Conservation (phyloP, 371 early-diverging fungal genomes). For the Apophysomyces trapeziformis region DNA sequence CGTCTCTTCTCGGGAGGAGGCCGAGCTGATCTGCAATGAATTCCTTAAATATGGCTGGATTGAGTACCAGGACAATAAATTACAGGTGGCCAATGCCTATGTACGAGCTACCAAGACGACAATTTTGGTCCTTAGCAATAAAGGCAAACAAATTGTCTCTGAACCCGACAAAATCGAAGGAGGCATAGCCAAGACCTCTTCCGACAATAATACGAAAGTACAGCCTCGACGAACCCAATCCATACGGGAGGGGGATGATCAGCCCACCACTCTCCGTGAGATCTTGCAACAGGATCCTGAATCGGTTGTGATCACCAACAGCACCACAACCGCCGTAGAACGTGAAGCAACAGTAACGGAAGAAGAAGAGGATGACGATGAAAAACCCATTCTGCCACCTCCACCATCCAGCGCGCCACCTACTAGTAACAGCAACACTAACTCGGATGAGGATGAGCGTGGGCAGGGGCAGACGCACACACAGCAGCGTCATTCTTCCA, state of each 20-base stretch:
- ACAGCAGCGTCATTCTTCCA: too few species aligned
- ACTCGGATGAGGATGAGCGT: neutral
- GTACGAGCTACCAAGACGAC: constrained; percentile 20
- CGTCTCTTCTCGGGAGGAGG: constrained; percentile 65
- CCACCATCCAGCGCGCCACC: neutral
- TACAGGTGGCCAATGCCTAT: constrained; percentile 12
- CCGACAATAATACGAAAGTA: neutral
- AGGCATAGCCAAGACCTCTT: neutral
- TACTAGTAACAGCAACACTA: neutral
- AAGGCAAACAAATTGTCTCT: constrained; percentile 30
- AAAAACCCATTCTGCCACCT: neutral
- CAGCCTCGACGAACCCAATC: constrained; percentile 4
- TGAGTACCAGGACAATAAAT: constrained; percentile 33
- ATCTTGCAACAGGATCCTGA: constrained; percentile 31
- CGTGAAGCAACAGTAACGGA: neutral
- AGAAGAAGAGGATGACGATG: neutral
- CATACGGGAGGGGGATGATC: constrained; percentile 16
- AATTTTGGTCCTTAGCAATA: constrained; percentile 22
- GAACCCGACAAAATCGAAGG: constrained; percentile 7
- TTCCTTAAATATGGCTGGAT: constrained; percentile 65
- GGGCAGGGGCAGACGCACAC: too few species aligned
- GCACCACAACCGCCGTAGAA: constrained; percentile 13
- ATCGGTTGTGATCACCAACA: neutral
- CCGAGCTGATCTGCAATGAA: constrained; percentile 53
- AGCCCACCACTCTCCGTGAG: constrained; percentile 28